Evolutionary conservation across 257 asterid genomes (phyloP), one percentile per base, ranked within the genome.

Genomic region (Asclepias syriaca): DNA sequence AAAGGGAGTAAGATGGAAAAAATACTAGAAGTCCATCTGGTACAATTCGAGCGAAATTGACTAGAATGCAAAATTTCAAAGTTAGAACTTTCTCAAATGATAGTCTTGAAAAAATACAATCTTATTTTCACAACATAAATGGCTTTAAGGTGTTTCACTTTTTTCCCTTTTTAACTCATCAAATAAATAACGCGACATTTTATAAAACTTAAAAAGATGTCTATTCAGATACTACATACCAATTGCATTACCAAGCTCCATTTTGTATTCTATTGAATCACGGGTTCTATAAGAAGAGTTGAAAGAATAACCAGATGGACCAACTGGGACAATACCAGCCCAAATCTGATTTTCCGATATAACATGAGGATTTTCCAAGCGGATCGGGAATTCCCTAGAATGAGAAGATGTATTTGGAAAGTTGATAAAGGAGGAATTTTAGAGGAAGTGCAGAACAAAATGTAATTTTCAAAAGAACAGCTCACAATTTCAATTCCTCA

Each of bases 311-410:
- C 97, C 98, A 78, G 99, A 94, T 79, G 99, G 99, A 65, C 99
- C 98, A 68, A 85, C 89, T 0, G 99, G 87, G 66, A 86, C 85
- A 71, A 90, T 89, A 72, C 98, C 99, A 49, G 97, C 96, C 97
- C 98, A 91, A 80, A 94, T 85, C 84, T 94, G 98, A 82, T 84
- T 81, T 75, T 81, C 92, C 57, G 96, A 81, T 88, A 94, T 94
- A 71, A 94, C 99, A 77, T 94, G 99, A 82, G 99, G 99, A 82
- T 94, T 94, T 86, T 94, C 99, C 88, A 91, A 81, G 73, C 95
- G 97, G 68, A 94, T 82, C 45, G 99, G 99, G 81, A 94, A 94
- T 32, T 86, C 93, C 81, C 99, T 94, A 61, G 68, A 74, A 71
- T 49, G 49, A 48, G 72, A 45, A 69, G 77, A 81, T 74, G n/a